These are phyloP conservation scores for Oryza nivara DNA, from an alignment of 176 grass and related monocot species.

Conservation along the genomic window DNA sequence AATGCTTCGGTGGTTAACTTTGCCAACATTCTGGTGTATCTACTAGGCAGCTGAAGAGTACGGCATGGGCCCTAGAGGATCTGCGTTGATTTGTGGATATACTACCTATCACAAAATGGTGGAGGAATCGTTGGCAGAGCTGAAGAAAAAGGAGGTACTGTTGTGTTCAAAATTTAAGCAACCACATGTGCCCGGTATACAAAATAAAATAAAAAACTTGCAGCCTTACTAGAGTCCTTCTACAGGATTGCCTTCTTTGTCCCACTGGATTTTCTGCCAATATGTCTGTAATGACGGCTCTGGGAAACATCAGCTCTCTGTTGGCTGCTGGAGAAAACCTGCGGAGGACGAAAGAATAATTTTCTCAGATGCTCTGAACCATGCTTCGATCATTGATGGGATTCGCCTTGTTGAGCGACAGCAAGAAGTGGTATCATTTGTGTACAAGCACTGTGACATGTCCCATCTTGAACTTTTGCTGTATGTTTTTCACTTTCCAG, in stretches of 20 bases:
- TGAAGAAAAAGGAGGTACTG: constrained; percentile 77
- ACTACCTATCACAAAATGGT: constrained; percentile 79
- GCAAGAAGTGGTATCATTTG: constrained; percentile 66
- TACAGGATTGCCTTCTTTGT: constrained; percentile 88
- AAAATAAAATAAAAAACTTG: neutral
- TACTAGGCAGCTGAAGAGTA: constrained; percentile 72
- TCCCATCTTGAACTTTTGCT: constrained; percentile 74
- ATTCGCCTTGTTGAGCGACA: constrained; percentile 69
- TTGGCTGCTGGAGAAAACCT: constrained; percentile 54
- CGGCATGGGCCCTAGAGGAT: constrained; percentile 93
- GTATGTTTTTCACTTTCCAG: constrained; percentile 51
- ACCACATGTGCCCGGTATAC: neutral
- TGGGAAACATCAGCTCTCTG: constrained; percentile 72
- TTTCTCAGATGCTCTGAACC: constrained; percentile 90
- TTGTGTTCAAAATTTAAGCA: neutral
- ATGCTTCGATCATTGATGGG: constrained; percentile 96
- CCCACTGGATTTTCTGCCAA: constrained; percentile 92
- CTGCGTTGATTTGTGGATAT: constrained; percentile 75
- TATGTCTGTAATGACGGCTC: constrained; percentile 72
- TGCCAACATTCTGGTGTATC: neutral
- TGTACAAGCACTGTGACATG: constrained; percentile 87
- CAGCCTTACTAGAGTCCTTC: neutral
- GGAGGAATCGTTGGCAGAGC: constrained; percentile 62
- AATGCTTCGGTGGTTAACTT: neutral
- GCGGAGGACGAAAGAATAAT: constrained; percentile 54